phyloP scores from a whole-genome alignment of 768 basidiomycete genomes.

The Piloderma croceum region DNA sequence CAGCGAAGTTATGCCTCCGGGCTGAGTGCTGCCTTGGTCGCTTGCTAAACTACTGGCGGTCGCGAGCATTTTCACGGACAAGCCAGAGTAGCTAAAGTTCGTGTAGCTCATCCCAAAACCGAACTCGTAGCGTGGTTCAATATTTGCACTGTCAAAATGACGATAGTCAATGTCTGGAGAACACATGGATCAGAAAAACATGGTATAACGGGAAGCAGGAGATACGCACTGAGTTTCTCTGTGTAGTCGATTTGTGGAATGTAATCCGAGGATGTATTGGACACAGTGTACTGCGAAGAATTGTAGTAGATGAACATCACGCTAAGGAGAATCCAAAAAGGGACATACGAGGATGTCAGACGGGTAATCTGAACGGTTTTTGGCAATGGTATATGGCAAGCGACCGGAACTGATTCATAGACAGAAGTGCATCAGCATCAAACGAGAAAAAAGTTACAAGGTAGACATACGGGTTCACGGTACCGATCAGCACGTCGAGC shows the following conservation, averaged over 20 bases:
- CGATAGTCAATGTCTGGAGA: slow-evolving; percentile 46
- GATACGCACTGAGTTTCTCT: slow-evolving; percentile 41
- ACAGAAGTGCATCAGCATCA: neutral
- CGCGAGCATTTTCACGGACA: slow-evolving; percentile 27
- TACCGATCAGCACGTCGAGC: slow-evolving; percentile 72
- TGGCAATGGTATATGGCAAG: slow-evolving; percentile 52
- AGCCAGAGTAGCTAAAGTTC: slow-evolving; percentile 55
- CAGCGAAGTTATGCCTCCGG: neutral
- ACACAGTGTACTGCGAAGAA: slow-evolving; percentile 24
- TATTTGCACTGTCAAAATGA: slow-evolving; percentile 50
- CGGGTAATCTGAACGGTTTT: slow-evolving; percentile 41
- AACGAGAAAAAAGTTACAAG: slow-evolving; percentile 13
- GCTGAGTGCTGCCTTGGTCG: neutral
- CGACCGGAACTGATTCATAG: slow-evolving; percentile 36
- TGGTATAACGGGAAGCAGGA: neutral
- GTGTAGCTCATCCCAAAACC: slow-evolving; percentile 76
- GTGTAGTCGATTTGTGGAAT: slow-evolving; percentile 52
- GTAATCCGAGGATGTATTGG: neutral
- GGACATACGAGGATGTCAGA: too few species aligned
- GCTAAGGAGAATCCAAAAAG: too few species aligned
- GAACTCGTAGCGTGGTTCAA: slow-evolving; percentile 56
- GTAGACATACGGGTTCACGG: slow-evolving; percentile 69
- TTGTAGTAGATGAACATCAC: too few species aligned
- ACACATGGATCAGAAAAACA: neutral
- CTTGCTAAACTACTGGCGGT: neutral